Conservation (phyloP, 345 rosid genomes). For the Jatropha curcas region DNA sequence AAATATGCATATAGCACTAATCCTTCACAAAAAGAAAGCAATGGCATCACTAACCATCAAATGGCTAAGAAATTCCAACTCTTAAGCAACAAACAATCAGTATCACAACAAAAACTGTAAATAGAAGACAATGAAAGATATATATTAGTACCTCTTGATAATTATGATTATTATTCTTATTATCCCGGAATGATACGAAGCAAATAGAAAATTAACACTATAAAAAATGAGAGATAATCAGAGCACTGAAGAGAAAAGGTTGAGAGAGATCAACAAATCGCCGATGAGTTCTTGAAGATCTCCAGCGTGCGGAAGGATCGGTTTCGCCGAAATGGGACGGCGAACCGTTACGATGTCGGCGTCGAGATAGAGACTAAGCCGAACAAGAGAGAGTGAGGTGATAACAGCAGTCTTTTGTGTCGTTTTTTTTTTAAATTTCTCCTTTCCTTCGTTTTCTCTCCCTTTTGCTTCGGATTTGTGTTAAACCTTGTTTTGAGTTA, state of each 20-base stretch:
- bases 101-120: not conserved
- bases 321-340: constrained; percentile 3
- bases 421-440: constrained; percentile 16
- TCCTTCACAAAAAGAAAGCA: not conserved
- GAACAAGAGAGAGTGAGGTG: not conserved
- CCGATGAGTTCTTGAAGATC: not conserved
- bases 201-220: too few species aligned
- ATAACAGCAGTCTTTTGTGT: constrained; percentile 5
- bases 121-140: not conserved
- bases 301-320: not conserved
- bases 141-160: constrained; percentile 5
- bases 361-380: constrained; percentile 5
- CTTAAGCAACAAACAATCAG: not conserved
- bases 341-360: constrained; percentile 24
- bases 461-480: constrained; percentile 8
- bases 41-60: not conserved
- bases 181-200: constrained; percentile 2
- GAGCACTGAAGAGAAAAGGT: not conserved
- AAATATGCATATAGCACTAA: not conserved
- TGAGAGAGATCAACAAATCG: constrained; percentile 9
- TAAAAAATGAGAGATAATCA: not conserved
- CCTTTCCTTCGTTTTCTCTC: not conserved
- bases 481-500: not conserved
- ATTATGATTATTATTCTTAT: too few species aligned
- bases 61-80: not conserved